phyloP scores from a whole-genome alignment of 768 basidiomycete genomes.

The Termitomyces heimii region DNA sequence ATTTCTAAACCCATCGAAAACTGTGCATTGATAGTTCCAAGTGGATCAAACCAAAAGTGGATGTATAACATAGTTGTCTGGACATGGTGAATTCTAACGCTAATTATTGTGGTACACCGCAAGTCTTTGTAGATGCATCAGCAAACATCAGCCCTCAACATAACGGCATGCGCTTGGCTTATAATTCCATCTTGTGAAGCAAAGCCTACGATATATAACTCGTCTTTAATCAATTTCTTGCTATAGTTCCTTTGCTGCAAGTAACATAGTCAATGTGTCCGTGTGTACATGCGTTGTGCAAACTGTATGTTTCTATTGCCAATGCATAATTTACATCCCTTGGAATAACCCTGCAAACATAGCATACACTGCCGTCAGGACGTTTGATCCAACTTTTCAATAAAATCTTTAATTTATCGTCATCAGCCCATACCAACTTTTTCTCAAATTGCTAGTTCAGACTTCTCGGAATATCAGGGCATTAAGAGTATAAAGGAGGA shows the following conservation, averaged over 20 bases:
- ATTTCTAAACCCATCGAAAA: no score
- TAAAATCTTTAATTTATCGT: no score
- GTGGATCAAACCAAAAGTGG: no score
- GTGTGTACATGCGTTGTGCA: not conserved
- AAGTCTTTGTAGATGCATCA: no score
- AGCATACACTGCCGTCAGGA: not conserved
- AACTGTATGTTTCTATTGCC: not conserved
- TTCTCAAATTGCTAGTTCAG: not conserved
- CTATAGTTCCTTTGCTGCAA: not conserved
- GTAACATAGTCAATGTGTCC: no score
- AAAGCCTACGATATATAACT: no score
- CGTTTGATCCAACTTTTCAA: no score
- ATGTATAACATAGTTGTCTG: no score
- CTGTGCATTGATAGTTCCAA: no score
- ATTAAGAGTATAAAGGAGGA: not conserved
- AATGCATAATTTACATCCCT: no score
- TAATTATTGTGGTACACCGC: no score
- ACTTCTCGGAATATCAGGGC: not conserved
- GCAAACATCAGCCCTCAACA: not conserved
- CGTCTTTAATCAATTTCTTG: not conserved
- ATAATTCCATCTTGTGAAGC: not conserved
- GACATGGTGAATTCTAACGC: no score
- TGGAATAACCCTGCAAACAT: not conserved
- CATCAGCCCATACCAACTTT: not conserved
- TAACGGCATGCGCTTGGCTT: not conserved